Conservation (phyloP, 768 basidiomycete species). For the Postia placenta region DNA sequence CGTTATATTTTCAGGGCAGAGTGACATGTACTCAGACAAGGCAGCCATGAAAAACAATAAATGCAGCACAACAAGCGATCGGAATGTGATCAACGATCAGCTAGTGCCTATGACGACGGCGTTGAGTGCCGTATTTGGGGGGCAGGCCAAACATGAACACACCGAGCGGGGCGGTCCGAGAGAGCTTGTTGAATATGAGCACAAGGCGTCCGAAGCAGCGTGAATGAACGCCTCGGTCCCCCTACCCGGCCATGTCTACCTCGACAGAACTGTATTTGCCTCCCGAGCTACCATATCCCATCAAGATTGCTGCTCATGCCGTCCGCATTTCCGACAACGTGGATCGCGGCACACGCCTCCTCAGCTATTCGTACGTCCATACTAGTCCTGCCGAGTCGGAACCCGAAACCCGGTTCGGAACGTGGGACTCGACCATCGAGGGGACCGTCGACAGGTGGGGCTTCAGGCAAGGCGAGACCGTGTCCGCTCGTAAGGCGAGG, state of each 20-base stretch:
- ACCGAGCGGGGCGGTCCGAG: not conserved
- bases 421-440: conserved; percentile 86
- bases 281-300: conserved; percentile 75
- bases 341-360: conserved; percentile 66
- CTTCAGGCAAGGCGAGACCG: conserved; percentile 56
- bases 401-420: conserved; percentile 73
- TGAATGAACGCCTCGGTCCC: not conserved
- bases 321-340: conserved; percentile 40
- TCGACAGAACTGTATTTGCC: conserved; percentile 77
- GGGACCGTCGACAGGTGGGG: conserved; percentile 73
- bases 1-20: no score
- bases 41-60: no score
- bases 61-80: no score
- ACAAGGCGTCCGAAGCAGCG: not conserved
- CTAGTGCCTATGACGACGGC: conserved; percentile 4
- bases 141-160: not conserved
- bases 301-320: conserved; percentile 72
- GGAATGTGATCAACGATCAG: no score
- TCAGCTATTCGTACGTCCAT: conserved; percentile 80
- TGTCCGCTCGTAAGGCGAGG: conserved; percentile 52
- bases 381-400: conserved; percentile 39
- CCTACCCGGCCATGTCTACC: conserved; percentile 37
- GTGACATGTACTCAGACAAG: no score
- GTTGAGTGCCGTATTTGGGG: conserved; percentile 5
- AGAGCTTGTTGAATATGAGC: not conserved